A percentile compares a stretch with the other conserved stretches of the same genome.
These are phyloP conservation scores for Trichosporon faecale DNA, from an alignment of 1,284 basidiomycete species.

Conservation along the genomic window DNA sequence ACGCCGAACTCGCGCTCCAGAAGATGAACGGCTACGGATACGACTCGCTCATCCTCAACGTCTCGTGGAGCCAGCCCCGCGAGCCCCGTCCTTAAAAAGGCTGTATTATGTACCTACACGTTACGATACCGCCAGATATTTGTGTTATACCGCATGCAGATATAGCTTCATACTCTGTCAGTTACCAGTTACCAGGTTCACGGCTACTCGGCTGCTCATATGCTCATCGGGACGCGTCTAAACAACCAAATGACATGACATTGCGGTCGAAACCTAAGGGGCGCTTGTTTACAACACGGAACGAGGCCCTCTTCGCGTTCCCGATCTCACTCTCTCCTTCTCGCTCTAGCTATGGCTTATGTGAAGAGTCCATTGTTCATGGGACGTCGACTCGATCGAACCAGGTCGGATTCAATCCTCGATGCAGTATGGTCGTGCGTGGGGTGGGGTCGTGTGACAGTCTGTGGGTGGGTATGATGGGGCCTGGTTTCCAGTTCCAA, in stretches of 20 bases:
- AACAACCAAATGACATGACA: not conserved
- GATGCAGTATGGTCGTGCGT: not conserved
- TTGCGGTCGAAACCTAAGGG: not conserved
- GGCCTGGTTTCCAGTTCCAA: not conserved
- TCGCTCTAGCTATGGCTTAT: not conserved
- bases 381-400: not conserved
- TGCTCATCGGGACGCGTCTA: not conserved
- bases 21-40: slow-evolving; percentile 82
- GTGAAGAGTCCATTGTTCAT: not conserved
- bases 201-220: no score
- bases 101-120: not conserved
- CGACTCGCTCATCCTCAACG: slow-evolving; percentile 50
- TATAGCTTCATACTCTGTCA: not conserved
- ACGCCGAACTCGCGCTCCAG: slow-evolving; percentile 83
- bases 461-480: not conserved
- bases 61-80: slow-evolving; percentile 37
- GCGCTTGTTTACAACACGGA: not conserved
- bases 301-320: not conserved
- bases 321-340: not conserved
- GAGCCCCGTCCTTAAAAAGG: slow-evolving; percentile 20
- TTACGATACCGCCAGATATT: not conserved
- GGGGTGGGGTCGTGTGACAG: not conserved
- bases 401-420: not conserved
- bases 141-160: slow-evolving; percentile 11
- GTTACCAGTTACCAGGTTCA: no score